Base-by-base conservation (phyloP, 1,284 basidiomycete genomes). In the Cryptococcus neoformans region DNA sequence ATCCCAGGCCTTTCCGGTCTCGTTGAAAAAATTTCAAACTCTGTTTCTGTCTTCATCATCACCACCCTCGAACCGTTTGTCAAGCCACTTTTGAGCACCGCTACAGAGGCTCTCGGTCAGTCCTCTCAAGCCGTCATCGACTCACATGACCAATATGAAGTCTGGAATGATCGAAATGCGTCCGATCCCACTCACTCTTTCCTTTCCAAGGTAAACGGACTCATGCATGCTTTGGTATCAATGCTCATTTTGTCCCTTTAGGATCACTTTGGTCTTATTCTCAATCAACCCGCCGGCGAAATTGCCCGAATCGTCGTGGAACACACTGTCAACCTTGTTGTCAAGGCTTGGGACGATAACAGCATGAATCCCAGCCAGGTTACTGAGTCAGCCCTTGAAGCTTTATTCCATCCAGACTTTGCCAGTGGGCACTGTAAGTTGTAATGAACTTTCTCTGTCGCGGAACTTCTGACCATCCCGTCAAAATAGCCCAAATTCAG, bases 401-500 rank as follows among this genome's bases (percentile, higher is more conserved):
- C 85, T 77, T 75, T 94, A 83, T 90, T 93, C 83, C 90, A 94
- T 72, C 91, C 90, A 7, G 87, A 90, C 67, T 94, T 90, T 80
- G 84, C 86, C 70, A 82, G 87, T 70, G 75, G 77, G 11, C 77
- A 81, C 64, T 75, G 69, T 74, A 41, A 62, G 69, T 55, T 6
- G 4, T 11, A 10, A 35, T 49, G n/a, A 16, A n/a, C 21, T 21
- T 21, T 21, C 21, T 21, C 42, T 21, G 7, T 44, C 12, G 6
- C 42, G 42, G 42, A 16, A 16, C 7, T 35, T 11, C 34, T 14
- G 37, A 16, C 28, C 11, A n/a, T 10, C 14, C 3, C 12, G 12
- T 35, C 44, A 17, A 16, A 28, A 46, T 87, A 94, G 75, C 88
- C 0, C 81, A 83, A 60, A 82, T 94, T 36, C 92, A 94, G 74